A percentile compares a stretch with the other conserved stretches of the same genome.
Evolutionary conservation across 2,329 filamentous ascomycete species (phyloP).

Genomic region (Sphaerostilbella broomeana): DNA sequence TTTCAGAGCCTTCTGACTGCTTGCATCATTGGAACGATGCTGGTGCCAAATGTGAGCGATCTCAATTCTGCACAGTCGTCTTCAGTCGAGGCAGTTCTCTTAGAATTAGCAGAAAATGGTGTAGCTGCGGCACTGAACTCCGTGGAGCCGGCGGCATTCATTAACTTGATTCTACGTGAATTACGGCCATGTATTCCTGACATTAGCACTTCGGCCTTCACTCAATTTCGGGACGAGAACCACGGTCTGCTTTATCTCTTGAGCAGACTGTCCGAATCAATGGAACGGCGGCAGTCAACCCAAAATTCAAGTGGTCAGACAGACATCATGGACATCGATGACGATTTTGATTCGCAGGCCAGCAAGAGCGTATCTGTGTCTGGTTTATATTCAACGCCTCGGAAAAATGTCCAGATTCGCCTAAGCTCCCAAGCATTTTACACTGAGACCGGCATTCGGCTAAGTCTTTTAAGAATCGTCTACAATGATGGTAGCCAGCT

Average conservation of each 20-base stretch:
- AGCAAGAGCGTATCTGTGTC: slow-evolving; percentile 38
- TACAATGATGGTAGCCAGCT: slow-evolving; percentile 38
- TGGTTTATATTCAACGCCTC: slow-evolving; percentile 37
- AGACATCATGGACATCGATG: slow-evolving; percentile 62
- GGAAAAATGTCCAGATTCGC: slow-evolving; percentile 37
- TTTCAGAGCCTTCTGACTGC: slow-evolving; percentile 47
- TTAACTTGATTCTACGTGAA: slow-evolving; percentile 40
- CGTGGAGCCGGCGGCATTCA: slow-evolving; percentile 39
- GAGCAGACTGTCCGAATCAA: slow-evolving; percentile 28
- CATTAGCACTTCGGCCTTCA: slow-evolving; percentile 32
- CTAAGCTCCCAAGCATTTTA: slow-evolving; percentile 42
- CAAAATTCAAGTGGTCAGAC: slow-evolving; percentile 28
- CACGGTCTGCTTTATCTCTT: slow-evolving; percentile 39
- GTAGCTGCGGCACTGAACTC: slow-evolving; percentile 36
- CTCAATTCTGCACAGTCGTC: slow-evolving; percentile 43
- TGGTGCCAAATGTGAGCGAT: slow-evolving; percentile 42
- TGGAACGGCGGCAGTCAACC: slow-evolving; percentile 20
- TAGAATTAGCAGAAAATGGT: slow-evolving; percentile 35
- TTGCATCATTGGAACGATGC: slow-evolving; percentile 37
- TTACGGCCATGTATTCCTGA: slow-evolving; percentile 42
- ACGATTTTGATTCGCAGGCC: slow-evolving; percentile 55
- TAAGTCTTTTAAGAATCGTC: slow-evolving; percentile 39
- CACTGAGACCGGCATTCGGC: slow-evolving; percentile 38
- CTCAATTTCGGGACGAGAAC: slow-evolving; percentile 32
- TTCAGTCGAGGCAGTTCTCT: slow-evolving; percentile 40